These are phyloP conservation scores for Coniochaeta sp. DNA, from an alignment of 2,329 filamentous ascomycete species.

Conservation along the genomic window DNA sequence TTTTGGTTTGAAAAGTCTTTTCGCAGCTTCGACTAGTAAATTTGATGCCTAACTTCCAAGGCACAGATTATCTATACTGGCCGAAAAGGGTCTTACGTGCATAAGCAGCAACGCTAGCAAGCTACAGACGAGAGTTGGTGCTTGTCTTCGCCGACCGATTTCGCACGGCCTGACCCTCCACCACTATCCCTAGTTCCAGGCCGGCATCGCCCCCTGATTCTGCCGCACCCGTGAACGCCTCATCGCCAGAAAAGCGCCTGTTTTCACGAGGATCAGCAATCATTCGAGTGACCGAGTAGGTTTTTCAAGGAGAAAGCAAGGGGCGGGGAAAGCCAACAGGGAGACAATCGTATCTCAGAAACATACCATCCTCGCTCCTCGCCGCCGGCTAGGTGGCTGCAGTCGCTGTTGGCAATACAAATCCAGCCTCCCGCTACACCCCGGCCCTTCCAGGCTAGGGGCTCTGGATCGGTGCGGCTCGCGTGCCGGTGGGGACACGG, in stretches of 20 bases:
- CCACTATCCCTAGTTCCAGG: not conserved
- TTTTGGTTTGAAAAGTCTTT: not conserved
- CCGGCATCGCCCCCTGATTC: not conserved
- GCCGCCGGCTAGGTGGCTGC: constrained; percentile 69
- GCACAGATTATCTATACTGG: not conserved
- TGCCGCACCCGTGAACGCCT: constrained; percentile 40
- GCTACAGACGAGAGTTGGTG: not conserved
- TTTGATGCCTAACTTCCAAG: not conserved
- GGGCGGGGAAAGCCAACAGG: not conserved
- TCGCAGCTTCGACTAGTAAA: not conserved
- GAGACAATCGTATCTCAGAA: not conserved
- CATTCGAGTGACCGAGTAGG: not conserved
- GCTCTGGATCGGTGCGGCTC: constrained; percentile 17
- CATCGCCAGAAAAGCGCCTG: constrained; percentile 43
- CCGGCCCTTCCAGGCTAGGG: constrained; percentile 46
- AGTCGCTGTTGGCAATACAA: constrained; percentile 75
- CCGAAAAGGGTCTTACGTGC: not conserved
- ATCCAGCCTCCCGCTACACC: constrained; percentile 74
- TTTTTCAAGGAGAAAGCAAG: not conserved
- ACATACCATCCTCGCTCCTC: constrained; percentile 83
- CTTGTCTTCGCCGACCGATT: not conserved
- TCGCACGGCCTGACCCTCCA: constrained; percentile 1
- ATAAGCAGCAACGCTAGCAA: not conserved
- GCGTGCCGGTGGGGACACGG: not conserved
- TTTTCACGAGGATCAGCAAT: constrained; percentile 6